Percentiles rank a stretch among this genome's conserved stretches.
Conservation (phyloP, 768 basidiomycete species). For the Tephrocybe sp. region DNA sequence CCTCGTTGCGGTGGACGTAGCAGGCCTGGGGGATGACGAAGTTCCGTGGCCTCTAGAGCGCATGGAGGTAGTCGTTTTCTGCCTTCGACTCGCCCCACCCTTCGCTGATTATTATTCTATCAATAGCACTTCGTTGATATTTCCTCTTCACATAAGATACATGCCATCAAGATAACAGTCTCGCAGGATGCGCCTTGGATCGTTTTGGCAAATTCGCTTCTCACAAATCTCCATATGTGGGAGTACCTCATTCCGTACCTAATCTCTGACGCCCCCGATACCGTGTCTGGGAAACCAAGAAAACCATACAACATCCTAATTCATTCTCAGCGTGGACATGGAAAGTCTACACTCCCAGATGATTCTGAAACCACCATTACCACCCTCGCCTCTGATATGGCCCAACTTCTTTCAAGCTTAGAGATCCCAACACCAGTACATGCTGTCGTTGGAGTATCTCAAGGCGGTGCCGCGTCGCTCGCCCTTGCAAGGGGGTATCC, state of each 20-base stretch:
- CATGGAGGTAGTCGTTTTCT: conserved; percentile 34
- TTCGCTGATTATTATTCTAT: neutral
- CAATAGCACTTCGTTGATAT: conserved; percentile 40
- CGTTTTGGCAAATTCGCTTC: conserved; percentile 49
- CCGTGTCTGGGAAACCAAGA: conserved; percentile 17
- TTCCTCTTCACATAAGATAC: conserved; percentile 33
- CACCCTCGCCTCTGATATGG: conserved; percentile 45
- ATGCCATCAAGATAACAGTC: conserved; percentile 39
- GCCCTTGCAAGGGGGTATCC: conserved; percentile 41
- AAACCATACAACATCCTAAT: conserved; percentile 45
- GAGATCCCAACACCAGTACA: conserved; percentile 39
- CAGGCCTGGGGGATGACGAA: conserved; percentile 43
- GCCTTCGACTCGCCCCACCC: neutral
- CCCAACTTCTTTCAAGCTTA: conserved; percentile 33
- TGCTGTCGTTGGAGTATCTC: conserved; percentile 51
- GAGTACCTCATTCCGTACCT: conserved; percentile 40
- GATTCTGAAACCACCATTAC: conserved; percentile 35
- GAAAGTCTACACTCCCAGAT: conserved; percentile 37
- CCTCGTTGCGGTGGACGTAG: conserved; percentile 60
- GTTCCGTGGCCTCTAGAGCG: conserved; percentile 53
- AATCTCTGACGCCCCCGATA: conserved; percentile 22
- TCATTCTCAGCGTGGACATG: conserved; percentile 55
- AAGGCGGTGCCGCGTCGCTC: conserved; percentile 52
- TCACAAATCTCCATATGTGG: conserved; percentile 52
- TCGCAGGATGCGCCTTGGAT: conserved; percentile 48